A percentile compares a stretch with the other conserved stretches of the same genome.
phyloP scores from a whole-genome alignment of 192 early-diverging fungal genomes.

The Coemansia sp. region DNA sequence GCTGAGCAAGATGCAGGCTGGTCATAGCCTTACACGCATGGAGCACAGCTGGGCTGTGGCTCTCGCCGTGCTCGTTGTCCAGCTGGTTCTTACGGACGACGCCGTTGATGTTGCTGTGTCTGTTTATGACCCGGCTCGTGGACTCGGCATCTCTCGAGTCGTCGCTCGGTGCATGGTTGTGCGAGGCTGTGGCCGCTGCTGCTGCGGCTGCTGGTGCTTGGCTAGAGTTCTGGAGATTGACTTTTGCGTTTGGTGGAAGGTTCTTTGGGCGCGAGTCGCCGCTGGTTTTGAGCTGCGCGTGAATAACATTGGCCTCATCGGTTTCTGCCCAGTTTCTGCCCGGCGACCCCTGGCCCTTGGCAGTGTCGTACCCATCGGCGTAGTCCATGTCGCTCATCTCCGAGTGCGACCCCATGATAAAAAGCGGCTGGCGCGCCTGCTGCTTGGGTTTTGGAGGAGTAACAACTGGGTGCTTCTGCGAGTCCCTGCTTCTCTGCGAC shows the following conservation, averaged over 20 bases:
- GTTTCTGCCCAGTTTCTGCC: neutral
- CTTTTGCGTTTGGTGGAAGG: conserved; percentile 4
- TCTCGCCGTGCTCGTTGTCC: neutral
- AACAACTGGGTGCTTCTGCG: neutral
- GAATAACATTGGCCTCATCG: too few species aligned
- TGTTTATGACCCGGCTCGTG: too few species aligned
- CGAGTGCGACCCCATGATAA: conserved; percentile 51
- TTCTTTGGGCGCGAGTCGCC: neutral
- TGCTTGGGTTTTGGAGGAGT: conserved; percentile 1
- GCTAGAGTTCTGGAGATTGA: neutral
- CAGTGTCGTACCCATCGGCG: conserved; percentile 6
- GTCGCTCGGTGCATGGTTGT: too few species aligned
- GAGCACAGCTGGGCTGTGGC: conserved; percentile 14
- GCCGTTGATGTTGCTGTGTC: neutral
- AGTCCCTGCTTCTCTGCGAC: conserved; percentile 1
- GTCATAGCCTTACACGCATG: conserved; percentile 50
- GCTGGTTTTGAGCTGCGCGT: neutral
- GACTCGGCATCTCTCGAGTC: too few species aligned
- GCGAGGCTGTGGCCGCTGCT: too few species aligned
- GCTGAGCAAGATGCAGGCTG: conserved; percentile 29
- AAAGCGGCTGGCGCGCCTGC: conserved; percentile 32
- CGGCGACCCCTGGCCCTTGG: neutral
- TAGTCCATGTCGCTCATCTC: conserved; percentile 46
- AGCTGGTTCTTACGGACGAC: neutral
- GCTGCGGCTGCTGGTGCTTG: too few species aligned